phyloP scores from a whole-genome alignment of 306 rosid genomes.

The Glycine tomentella region DNA sequence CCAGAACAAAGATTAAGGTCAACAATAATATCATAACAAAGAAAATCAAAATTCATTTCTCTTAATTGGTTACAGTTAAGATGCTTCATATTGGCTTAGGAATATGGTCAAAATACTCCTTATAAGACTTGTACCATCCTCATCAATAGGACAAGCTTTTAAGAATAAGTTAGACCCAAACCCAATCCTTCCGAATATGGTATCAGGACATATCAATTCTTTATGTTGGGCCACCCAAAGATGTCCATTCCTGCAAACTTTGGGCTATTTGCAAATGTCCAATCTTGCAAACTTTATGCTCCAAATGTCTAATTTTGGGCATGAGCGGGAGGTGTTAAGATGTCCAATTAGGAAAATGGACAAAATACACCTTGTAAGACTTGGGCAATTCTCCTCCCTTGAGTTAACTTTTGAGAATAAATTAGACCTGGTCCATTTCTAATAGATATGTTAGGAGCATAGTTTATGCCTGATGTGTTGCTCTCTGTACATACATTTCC shows the following conservation, averaged over 20 bases:
- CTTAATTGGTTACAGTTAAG: slow-evolving; percentile 9
- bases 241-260: background rate
- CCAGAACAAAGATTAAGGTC: slow-evolving; percentile 23
- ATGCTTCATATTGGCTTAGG: background rate
- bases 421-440: background rate
- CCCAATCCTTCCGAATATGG: background rate
- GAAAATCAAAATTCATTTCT: background rate
- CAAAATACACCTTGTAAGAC: background rate
- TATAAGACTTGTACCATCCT: background rate
- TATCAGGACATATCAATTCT: too few species aligned
- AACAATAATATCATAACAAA: slow-evolving; percentile 29
- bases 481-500: slow-evolving; percentile 22
- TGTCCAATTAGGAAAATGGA: background rate
- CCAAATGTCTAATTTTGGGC: background rate
- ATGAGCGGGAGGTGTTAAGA: background rate
- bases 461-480: background rate
- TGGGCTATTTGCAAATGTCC: background rate
- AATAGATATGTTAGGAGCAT: background rate
- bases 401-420: background rate
- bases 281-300: background rate
- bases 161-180: background rate
- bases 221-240: background rate
- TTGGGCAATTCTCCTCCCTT: background rate
- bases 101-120: background rate
- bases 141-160: background rate